These are phyloP conservation scores for Trametes elegans DNA, from an alignment of 768 basidiomycete species.

Conservation along the genomic window DNA sequence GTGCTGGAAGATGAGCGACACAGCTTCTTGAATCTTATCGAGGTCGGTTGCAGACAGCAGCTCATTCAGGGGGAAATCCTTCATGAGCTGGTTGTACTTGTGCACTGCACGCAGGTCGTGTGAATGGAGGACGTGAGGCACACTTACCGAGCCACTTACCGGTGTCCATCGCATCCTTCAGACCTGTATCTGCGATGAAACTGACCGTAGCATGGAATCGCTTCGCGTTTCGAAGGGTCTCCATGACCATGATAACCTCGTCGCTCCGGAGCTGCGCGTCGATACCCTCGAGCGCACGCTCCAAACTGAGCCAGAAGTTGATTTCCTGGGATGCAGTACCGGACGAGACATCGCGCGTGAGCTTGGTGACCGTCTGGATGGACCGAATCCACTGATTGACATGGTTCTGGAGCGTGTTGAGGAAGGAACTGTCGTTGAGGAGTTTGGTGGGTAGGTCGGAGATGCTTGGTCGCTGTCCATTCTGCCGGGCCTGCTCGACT, in stretches of 20 bases:
- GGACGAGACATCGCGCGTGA: conserved; percentile 88
- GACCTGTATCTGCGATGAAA: conserved; percentile 95
- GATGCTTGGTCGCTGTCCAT: conserved; percentile 64
- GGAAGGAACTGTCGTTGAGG: conserved; percentile 85
- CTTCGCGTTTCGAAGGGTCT: conserved; percentile 92
- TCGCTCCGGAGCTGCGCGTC: conserved; percentile 90
- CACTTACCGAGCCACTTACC: conserved; percentile 44
- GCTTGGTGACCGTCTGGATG: conserved; percentile 93
- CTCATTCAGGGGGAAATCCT: conserved; percentile 97
- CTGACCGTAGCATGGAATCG: conserved; percentile 96
- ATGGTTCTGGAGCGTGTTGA: conserved; percentile 89
- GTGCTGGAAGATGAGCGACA: conserved; percentile 86
- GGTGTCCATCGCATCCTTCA: conserved; percentile 89
- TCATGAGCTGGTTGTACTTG: conserved; percentile 99
- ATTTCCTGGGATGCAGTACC: conserved; percentile 98
- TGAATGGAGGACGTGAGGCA: neutral
- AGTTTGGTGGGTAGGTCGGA: conserved; percentile 71
- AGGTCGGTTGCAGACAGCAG: conserved; percentile 95
- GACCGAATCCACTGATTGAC: conserved; percentile 99
- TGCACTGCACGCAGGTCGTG: conserved; percentile 55
- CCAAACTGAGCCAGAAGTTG: conserved; percentile 97
- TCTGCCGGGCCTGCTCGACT: conserved; percentile 68
- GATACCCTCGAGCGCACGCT: conserved; percentile 90
- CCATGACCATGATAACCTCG: conserved; percentile 90
- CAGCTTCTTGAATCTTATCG: conserved; percentile 89